Evolutionary conservation across 1,139 yeast genomes (phyloP).

Genomic region (Kurtzmaniella quercitrusa): DNA sequence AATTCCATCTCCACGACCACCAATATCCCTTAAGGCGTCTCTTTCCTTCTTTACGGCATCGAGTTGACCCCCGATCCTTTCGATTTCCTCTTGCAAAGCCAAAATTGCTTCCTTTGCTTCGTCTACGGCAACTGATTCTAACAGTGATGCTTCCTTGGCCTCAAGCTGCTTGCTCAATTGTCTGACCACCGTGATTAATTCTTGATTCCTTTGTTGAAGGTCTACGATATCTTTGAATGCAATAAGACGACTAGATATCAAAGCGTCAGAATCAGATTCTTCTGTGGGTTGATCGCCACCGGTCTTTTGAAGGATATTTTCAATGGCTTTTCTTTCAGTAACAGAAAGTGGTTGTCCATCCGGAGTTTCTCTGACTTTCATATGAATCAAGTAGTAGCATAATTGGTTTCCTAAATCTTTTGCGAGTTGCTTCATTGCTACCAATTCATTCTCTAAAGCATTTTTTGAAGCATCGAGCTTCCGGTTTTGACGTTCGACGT

Average conservation of each 20-base stretch:
- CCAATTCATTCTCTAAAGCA: conserved; percentile 38
- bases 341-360: conserved; percentile 51
- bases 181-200: conserved; percentile 63
- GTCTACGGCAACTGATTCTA: conserved; percentile 58
- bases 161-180: conserved; percentile 70
- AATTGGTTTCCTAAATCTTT: conserved; percentile 78
- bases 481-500: conserved; percentile 35
- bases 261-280: conserved; percentile 63
- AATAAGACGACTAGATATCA: conserved; percentile 72
- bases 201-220: conserved; percentile 69
- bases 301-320: conserved; percentile 36
- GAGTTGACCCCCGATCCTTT: conserved; percentile 44
- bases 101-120: conserved; percentile 79
- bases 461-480: conserved; percentile 25
- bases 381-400: conserved; percentile 65
- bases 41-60: conserved; percentile 59
- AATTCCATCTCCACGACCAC: conserved; percentile 11
- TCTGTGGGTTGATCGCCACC: conserved; percentile 21
- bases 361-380: conserved; percentile 49
- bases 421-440: conserved; percentile 51
- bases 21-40: conserved; percentile 55
- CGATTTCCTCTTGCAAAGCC: conserved; percentile 60
- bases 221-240: conserved; percentile 65
- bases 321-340: conserved; percentile 54
- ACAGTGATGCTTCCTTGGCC: conserved; percentile 38